A percentile compares a stretch with the other conserved stretches of the same genome.
These are phyloP conservation scores for Solanum chacoense DNA, from an alignment of 305 asterid species.

Conservation along the genomic window DNA sequence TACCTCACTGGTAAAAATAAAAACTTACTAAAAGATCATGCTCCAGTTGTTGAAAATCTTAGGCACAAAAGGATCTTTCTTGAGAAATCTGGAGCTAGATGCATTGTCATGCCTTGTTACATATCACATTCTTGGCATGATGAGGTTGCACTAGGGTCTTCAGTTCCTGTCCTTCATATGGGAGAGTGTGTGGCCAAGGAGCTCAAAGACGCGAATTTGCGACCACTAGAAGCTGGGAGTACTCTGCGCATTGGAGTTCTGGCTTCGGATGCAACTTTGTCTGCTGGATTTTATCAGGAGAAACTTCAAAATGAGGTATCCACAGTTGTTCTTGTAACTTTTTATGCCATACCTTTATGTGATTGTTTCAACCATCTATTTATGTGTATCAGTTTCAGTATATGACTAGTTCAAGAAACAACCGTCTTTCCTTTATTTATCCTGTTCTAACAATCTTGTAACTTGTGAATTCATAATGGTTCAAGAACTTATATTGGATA, in stretches of 20 bases:
- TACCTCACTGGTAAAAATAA: conserved; percentile 8
- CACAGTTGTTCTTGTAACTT: neutral
- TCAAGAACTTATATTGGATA: neutral
- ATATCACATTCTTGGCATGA: conserved; percentile 51
- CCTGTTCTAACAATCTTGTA: neutral
- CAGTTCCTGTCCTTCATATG: conserved; percentile 28
- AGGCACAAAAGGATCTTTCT: conserved; percentile 38
- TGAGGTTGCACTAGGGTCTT: conserved; percentile 44
- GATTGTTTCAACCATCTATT: neutral
- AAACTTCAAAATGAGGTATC: conserved; percentile 52
- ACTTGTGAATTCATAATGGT: neutral
- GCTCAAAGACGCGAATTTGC: conserved; percentile 40
- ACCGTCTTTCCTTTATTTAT: neutral
- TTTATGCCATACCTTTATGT: neutral
- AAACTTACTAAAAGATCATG: conserved; percentile 7
- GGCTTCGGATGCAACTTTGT: conserved; percentile 27
- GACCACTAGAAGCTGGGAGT: conserved; percentile 58
- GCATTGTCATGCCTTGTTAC: conserved; percentile 66
- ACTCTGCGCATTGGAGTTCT: conserved; percentile 40
- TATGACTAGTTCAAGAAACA: neutral
- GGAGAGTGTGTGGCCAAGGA: conserved; percentile 37
- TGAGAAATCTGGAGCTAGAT: conserved; percentile 49
- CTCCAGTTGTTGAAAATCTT: conserved; percentile 30
- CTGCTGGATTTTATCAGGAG: conserved; percentile 35
- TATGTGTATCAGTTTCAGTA: neutral